These are phyloP conservation scores for Dispira simplex DNA, from an alignment of 192 early-diverging fungal species.

Conservation along the genomic window DNA sequence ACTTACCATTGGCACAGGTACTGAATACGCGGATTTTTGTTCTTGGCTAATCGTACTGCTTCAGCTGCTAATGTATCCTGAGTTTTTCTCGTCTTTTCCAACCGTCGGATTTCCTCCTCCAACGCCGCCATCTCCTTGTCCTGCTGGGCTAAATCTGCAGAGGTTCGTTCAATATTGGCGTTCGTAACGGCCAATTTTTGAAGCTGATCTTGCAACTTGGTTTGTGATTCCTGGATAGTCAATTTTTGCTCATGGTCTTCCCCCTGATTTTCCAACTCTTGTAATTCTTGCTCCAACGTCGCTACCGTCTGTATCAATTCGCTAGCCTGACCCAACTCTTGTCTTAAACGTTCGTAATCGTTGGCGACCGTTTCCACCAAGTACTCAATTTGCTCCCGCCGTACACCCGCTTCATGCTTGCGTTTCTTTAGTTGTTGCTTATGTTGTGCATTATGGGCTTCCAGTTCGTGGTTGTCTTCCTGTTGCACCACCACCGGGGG, in stretches of 20 bases:
- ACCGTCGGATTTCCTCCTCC: not conserved
- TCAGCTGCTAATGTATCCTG: not conserved
- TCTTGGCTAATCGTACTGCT: conserved; percentile 2
- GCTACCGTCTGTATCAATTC: not conserved
- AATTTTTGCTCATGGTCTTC: conserved; percentile 1
- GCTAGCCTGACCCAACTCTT: not conserved
- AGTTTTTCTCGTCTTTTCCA: not conserved
- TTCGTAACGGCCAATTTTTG: no score
- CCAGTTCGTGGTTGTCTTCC: conserved; percentile 18
- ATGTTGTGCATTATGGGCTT: not conserved
- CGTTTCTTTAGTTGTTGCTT: conserved; percentile 3
- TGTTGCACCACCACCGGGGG: conserved; percentile 20
- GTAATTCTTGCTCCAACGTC: not conserved
- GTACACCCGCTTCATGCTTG: not conserved
- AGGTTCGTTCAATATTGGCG: no score
- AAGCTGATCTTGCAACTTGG: not conserved
- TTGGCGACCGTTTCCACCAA: not conserved
- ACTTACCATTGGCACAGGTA: conserved; percentile 4
- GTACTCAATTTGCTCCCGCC: conserved; percentile 7
- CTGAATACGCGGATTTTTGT: not conserved
- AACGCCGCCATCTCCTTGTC: no score
- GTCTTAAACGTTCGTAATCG: not conserved
- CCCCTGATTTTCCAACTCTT: not conserved
- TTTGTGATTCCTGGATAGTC: conserved; percentile 10
- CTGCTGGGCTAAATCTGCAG: no score